These are phyloP conservation scores for Diphasiastrum complanatum DNA, from an alignment of 83 land plant species.

Conservation along the genomic window DNA sequence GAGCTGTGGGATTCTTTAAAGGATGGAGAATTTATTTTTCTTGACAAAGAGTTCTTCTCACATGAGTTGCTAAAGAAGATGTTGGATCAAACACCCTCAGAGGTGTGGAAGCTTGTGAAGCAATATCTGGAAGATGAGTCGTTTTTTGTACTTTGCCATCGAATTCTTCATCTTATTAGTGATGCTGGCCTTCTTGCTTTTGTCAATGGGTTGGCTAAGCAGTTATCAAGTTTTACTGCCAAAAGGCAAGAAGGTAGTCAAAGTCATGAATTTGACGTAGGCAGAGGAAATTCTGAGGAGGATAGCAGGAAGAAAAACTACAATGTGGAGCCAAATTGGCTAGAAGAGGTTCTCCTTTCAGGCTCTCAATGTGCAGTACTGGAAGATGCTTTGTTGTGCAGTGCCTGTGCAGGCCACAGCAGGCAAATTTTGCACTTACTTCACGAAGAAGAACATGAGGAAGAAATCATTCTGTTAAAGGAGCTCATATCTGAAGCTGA, in stretches of 20 bases:
- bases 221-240: constrained; percentile 10
- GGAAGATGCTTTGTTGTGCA: constrained; percentile 48
- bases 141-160: constrained; percentile 52
- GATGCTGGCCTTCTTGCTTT: constrained; percentile 48
- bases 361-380: constrained; percentile 31
- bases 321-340: constrained; percentile 32
- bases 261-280: neutral
- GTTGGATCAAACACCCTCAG: constrained; percentile 42
- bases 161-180: constrained; percentile 53
- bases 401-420: constrained; percentile 53
- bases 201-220: constrained; percentile 30
- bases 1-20: constrained; percentile 63
- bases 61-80: constrained; percentile 53
- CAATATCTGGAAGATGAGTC: constrained; percentile 56
- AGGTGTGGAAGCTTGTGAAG: constrained; percentile 56
- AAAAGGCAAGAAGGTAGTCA: constrained; percentile 5
- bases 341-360: constrained; percentile 41
- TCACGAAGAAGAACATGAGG: constrained; percentile 54
- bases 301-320: neutral
- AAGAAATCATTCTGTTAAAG: constrained; percentile 32
- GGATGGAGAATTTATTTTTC: constrained; percentile 59
- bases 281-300: neutral
- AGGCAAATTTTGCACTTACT: constrained; percentile 58
- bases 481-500: constrained; percentile 21
- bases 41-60: constrained; percentile 60